Base-by-base conservation (phyloP, 108 stramenopile species). In the Cyclotella distinguenda region DNA sequence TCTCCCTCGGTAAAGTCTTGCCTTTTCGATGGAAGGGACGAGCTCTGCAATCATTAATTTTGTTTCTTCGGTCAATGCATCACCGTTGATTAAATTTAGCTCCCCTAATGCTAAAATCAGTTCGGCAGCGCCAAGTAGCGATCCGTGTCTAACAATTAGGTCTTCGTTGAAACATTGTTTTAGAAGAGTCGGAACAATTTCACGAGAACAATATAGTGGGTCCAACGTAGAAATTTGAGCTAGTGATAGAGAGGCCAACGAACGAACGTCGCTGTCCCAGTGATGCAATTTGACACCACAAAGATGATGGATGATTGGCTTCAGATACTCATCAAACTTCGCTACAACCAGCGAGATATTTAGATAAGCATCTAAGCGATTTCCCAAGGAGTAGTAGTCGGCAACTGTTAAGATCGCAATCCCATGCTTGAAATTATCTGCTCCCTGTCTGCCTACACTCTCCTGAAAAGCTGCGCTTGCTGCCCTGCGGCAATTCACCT, bases 391-490 rank as follows among this genome's bases (percentile, higher is more conserved):
- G 63, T 95, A 97, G 73, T 94, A 99, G 64, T 99, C 97, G 1
- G 97, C 99, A 19, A 76, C 78, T 12, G 95, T 96, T 49, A 99
- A 74, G 25, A 99, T 95, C 19, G 77, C 88, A 26, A 99, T 97
- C 0, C 99, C 97, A 73, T 98, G 84, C 59, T 84, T 78, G 64
- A 99, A 95, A 57, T 94, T 95, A 56, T 95, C 70, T 12, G 83
- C 79, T 18, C 79, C 79, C 18, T 77, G 79, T 46, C 78, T 63
- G 39, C 91, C 89, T n/a, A 88, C 87, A 59, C 78, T 80, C 65
- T 95, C 91, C 67, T 99, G 97, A 68, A 98, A 99, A 10, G 99
- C 99, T 12, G 99, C 99, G 55, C 96, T 90, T 12, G 99, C 99
- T 13, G 99, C 99, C 31, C 99, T 79, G 15, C 99, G 79, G 46